Conservation (phyloP, 257 asterid genomes). For the Salvia rosmarinus region DNA sequence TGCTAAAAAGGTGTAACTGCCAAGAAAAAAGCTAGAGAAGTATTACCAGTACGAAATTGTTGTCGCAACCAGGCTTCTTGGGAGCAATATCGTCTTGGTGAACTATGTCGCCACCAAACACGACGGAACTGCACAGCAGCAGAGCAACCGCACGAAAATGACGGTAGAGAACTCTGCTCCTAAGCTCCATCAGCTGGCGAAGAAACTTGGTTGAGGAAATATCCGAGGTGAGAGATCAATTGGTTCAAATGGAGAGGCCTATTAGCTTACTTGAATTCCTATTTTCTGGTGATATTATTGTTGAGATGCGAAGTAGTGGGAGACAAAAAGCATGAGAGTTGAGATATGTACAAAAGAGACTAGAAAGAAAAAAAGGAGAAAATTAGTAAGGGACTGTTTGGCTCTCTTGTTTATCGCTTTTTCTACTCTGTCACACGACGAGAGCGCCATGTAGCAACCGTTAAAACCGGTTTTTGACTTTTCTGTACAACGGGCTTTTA, state of each 20-base stretch:
- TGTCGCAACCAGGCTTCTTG: conserved; percentile 74
- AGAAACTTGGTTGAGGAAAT: neutral
- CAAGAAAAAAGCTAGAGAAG: neutral
- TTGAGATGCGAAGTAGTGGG: conserved; percentile 35
- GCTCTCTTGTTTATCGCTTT: conserved; percentile 22
- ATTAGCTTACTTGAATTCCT: neutral
- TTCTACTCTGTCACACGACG: conserved; percentile 15
- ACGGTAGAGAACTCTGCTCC: conserved; percentile 45
- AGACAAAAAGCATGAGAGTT: conserved; percentile 37
- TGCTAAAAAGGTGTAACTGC: conserved; percentile 11
- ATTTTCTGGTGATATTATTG: conserved; percentile 9
- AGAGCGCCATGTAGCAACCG: conserved; percentile 40
- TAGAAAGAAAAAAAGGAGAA: conserved; percentile 28
- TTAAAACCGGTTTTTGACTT: conserved; percentile 35
- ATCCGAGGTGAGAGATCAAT: conserved; percentile 35
- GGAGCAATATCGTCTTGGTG: conserved; percentile 88
- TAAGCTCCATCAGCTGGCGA: conserved; percentile 48
- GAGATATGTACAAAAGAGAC: conserved; percentile 37
- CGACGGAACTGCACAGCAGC: conserved; percentile 46
- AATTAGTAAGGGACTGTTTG: conserved; percentile 44
- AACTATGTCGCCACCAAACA: conserved; percentile 79
- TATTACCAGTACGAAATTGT: conserved; percentile 79
- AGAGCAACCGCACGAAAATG: conserved; percentile 40
- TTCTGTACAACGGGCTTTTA: neutral
- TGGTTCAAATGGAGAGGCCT: conserved; percentile 35